Evolutionary conservation across 2,329 filamentous ascomycete genomes (phyloP), one percentile per base, ranked within the genome.

Genomic region (Neofusicoccum sp.): DNA sequence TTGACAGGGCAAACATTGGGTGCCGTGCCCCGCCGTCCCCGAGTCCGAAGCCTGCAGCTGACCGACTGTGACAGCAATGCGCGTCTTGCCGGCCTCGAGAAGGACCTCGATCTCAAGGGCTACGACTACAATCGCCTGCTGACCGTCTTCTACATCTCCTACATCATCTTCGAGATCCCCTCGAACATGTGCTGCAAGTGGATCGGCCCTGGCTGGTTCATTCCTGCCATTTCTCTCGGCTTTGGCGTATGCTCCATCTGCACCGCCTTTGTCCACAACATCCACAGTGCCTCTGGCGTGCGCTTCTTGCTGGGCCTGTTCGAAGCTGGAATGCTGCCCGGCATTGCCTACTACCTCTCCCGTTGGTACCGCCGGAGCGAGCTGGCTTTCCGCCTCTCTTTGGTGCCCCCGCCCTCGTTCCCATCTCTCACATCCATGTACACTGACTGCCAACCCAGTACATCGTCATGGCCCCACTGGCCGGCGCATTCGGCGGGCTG

Each of bases 1-100:
- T 90, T 64, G 88, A 90, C 66, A 81, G 88, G n/a, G 86, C 87
- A 26, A 90, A 90, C 63, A 87, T 91, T 38, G 88, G 87, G 86
- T 68, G 68, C 76, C 64, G n/a, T n/a, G 4, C 43, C 5, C 3
- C 38, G 6, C 34, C 16, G 26, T 7, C 4, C 4, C 31, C 5
- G 26, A 9, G 26, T 8, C 4, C 16, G 30, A 28, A n/a, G 12
- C 26, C 26, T n/a, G 5, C 16, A 24, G 14, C 51, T 38, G 7
- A 61, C 48, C n/a, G 7, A n/a, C n/a, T 34, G 8, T n/a, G n/a
- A 30, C 38, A 53, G n/a, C 51, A 90, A 90, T 70, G 87, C 87
- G 1, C 82, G 81, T 63, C 76, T 90, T 16, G 87, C 86, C 3
- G 86, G 86, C 0, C 76, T 90, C 20, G 84, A 88, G 60, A 78